Evolutionary conservation across 805 yeast species (phyloP).

Genomic region (Spathaspora gorwiae): DNA sequence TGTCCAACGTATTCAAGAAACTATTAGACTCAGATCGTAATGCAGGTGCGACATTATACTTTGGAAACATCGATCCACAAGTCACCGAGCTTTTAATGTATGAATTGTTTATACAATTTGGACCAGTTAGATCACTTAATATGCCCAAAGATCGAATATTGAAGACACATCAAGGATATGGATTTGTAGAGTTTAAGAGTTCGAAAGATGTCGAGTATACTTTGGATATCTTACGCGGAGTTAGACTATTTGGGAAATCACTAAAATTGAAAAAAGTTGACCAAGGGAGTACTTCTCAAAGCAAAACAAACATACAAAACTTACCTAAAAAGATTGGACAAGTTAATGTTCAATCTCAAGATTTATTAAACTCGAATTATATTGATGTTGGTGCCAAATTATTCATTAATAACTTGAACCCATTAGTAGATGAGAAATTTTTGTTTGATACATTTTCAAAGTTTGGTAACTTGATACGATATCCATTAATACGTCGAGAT

Average conservation of each 20-base stretch:
- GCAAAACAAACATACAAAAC: slow-evolving; percentile 2
- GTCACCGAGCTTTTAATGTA: slow-evolving; percentile 69
- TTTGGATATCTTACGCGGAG: slow-evolving; percentile 53
- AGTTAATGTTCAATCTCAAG: not conserved
- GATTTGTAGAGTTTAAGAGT: slow-evolving; percentile 69
- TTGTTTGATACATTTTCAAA: slow-evolving; percentile 55
- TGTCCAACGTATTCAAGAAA: slow-evolving; percentile 29
- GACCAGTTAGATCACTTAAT: slow-evolving; percentile 66
- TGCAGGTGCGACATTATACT: slow-evolving; percentile 62
- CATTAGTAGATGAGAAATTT: slow-evolving; percentile 56
- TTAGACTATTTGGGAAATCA: slow-evolving; percentile 56
- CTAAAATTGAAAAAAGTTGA: slow-evolving; percentile 55
- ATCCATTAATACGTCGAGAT: slow-evolving; percentile 50
- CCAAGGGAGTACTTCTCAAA: not conserved
- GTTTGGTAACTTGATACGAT: slow-evolving; percentile 59
- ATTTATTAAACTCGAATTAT: slow-evolving; percentile 11
- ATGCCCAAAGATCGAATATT: slow-evolving; percentile 77
- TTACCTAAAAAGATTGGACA: not conserved
- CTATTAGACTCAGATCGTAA: slow-evolving; percentile 46
- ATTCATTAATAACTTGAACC: slow-evolving; percentile 59
- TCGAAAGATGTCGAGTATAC: slow-evolving; percentile 69
- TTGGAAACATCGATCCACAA: slow-evolving; percentile 77
- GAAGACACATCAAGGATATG: slow-evolving; percentile 77
- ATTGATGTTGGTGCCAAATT: slow-evolving; percentile 49
- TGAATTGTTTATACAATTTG: slow-evolving; percentile 81